A percentile compares a stretch with the other conserved stretches of the same genome.
phyloP scores from a whole-genome alignment of 805 yeast species.

The Candida jianshihensis region DNA sequence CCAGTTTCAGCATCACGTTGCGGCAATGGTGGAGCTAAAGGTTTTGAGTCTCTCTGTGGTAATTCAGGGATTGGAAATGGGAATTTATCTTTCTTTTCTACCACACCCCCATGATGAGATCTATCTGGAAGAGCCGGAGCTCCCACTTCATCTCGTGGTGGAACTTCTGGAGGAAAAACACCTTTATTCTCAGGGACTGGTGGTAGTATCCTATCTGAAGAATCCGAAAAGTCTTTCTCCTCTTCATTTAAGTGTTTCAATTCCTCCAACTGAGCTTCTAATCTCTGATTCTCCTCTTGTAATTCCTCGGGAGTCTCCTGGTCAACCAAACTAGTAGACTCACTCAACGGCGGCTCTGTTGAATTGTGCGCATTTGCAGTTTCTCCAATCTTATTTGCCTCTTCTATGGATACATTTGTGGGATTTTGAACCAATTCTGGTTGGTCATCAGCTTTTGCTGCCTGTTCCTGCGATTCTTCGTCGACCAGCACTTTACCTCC shows the following conservation, averaged over 20 bases:
- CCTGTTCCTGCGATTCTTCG: no score
- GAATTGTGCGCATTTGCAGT: not conserved
- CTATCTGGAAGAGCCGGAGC: constrained; percentile 6
- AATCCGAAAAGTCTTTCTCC: not conserved
- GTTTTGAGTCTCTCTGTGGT: constrained; percentile 2
- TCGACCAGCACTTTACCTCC: not conserved
- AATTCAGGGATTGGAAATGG: constrained; percentile 1
- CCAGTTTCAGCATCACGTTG: constrained; percentile 22
- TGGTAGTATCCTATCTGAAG: not conserved
- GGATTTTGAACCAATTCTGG: not conserved
- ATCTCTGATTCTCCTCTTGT: constrained; percentile 2
- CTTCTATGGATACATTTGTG: not conserved
- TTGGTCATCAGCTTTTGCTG: no score
- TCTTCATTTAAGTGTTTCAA: not conserved
- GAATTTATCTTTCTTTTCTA: not conserved
- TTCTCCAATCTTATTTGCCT: no score
- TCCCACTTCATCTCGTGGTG: not conserved
- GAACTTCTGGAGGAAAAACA: not conserved
- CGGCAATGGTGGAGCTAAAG: constrained; percentile 29
- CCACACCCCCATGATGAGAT: constrained; percentile 1
- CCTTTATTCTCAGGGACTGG: constrained; percentile 2
- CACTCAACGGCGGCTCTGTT: constrained; percentile 7
- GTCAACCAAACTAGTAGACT: constrained; percentile 3
- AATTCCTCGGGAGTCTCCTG: constrained; percentile 1
- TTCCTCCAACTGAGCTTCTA: constrained; percentile 2